These are phyloP conservation scores for Didymella glomerata DNA, from an alignment of 2,329 filamentous ascomycete genomes.

Conservation along the genomic window DNA sequence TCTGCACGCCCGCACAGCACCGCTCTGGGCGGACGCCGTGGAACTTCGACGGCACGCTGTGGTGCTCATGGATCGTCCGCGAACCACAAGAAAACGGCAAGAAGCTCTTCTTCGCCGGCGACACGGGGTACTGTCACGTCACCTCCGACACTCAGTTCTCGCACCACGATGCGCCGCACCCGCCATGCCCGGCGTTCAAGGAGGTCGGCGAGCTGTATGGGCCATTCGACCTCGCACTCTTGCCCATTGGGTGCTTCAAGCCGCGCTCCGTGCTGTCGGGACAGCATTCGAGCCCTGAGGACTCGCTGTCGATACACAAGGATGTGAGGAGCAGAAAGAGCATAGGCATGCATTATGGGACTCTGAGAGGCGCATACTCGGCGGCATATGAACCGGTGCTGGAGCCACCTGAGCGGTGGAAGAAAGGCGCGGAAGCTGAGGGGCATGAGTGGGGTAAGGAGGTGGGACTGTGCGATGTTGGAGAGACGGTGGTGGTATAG, in stretches of 20 bases:
- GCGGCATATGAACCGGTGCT: constrained; percentile 60
- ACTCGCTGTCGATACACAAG: constrained; percentile 58
- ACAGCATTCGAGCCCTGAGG: constrained; percentile 59
- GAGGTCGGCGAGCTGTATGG: constrained; percentile 58
- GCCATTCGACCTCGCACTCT: constrained; percentile 59
- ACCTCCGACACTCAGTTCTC: constrained; percentile 40
- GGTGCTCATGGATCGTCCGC: constrained; percentile 59
- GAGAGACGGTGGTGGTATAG: constrained; percentile 57
- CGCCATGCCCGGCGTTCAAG: constrained; percentile 59
- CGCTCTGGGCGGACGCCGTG: constrained; percentile 54
- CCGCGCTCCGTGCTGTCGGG: constrained; percentile 56
- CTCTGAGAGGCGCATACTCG: constrained; percentile 56
- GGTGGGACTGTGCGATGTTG: constrained; percentile 55
- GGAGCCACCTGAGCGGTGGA: constrained; percentile 58
- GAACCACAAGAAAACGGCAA: constrained; percentile 38
- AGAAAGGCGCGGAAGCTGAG: constrained; percentile 54
- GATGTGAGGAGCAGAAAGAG: constrained; percentile 58
- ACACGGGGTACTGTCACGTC: constrained; percentile 59
- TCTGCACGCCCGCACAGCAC: constrained; percentile 60
- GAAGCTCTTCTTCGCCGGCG: constrained; percentile 59
- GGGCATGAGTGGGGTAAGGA: constrained; percentile 52
- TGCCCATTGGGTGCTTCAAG: constrained; percentile 60
- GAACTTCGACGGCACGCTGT: constrained; percentile 55
- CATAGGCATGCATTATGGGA: constrained; percentile 63
- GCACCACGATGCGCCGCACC: constrained; percentile 47